Evolutionary conservation across 345 rosid genomes (phyloP).

Genomic region (Melastoma malabathricum): DNA sequence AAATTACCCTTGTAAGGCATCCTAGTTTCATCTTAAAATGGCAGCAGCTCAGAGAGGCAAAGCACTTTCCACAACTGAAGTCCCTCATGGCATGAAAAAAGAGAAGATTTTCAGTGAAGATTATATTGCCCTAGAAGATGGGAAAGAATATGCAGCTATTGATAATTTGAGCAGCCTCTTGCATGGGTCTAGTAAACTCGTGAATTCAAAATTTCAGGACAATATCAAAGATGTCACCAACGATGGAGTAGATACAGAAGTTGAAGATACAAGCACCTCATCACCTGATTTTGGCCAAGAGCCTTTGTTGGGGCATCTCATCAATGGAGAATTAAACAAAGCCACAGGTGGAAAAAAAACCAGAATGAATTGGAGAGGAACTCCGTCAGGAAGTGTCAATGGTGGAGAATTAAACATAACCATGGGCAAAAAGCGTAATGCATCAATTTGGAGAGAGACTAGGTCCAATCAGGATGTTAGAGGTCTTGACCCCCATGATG

Average conservation of each 20-base stretch:
- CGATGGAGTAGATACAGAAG: no score
- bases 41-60: slow-evolving; percentile 19
- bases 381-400: slow-evolving; percentile 19
- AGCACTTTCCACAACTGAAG: slow-evolving; percentile 4
- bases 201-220: no score
- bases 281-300: no score
- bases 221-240: no score
- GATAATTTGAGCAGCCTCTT: slow-evolving; percentile 9
- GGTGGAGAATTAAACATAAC: slow-evolving; percentile 24
- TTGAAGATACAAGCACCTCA: slow-evolving; percentile 15
- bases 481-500: slow-evolving; percentile 75
- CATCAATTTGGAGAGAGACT: slow-evolving; percentile 69
- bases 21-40: no score
- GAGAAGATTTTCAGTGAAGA: slow-evolving; percentile 13
- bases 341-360: no score
- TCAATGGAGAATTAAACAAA: no score
- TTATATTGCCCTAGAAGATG: slow-evolving; percentile 13
- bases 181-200: no score
- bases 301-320: no score
- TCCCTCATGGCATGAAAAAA: slow-evolving; percentile 19
- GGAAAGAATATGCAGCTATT: slow-evolving; percentile 19
- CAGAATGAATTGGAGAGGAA: slow-evolving; percentile 20
- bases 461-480: slow-evolving; percentile 39
- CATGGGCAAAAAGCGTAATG: slow-evolving; percentile 50
- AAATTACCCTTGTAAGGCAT: no score